These are phyloP conservation scores for Colletotrichum camelliae DNA, from an alignment of 2,329 filamentous ascomycete species.

Conservation along the genomic window DNA sequence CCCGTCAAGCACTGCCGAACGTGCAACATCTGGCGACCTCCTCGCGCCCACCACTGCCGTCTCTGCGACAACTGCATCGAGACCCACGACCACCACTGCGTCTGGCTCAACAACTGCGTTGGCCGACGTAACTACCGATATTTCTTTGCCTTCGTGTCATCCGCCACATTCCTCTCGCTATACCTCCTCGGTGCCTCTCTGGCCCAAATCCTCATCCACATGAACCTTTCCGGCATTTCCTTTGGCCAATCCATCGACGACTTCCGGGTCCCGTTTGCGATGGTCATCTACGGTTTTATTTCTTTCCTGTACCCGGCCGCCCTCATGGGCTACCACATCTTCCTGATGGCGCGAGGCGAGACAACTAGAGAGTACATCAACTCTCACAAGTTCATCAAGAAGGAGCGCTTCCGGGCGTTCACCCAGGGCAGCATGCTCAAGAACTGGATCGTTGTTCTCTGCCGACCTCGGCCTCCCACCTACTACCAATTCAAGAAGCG, in stretches of 20 bases:
- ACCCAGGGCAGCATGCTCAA: constrained; percentile 75
- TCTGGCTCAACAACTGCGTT: constrained; percentile 99
- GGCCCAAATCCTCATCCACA: constrained; percentile 81
- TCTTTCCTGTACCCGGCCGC: constrained; percentile 81
- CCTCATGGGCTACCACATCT: constrained; percentile 87
- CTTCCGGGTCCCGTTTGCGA: constrained; percentile 83
- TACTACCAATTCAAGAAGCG: constrained; percentile 86
- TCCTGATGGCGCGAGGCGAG: constrained; percentile 88
- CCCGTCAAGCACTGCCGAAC: constrained; percentile 98
- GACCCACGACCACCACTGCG: constrained; percentile 96
- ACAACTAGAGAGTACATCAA: constrained; percentile 97
- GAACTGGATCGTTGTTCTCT: constrained; percentile 84
- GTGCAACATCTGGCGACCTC: constrained; percentile 96
- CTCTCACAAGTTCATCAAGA: constrained; percentile 92
- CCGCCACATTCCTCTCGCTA: constrained; percentile 76
- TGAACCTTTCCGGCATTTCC: constrained; percentile 63
- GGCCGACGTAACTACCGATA: constrained; percentile 97
- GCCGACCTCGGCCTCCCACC: constrained; percentile 82
- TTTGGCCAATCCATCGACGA: constrained; percentile 73
- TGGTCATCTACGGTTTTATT: constrained; percentile 83
- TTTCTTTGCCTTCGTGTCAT: constrained; percentile 90
- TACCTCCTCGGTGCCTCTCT: constrained; percentile 80
- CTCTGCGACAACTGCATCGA: constrained; percentile 97
- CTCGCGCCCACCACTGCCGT: constrained; percentile 93
- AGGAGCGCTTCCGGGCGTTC: constrained; percentile 90